A percentile compares a stretch with the other conserved stretches of the same genome.
These are phyloP conservation scores for Zangia roseola DNA, from an alignment of 768 basidiomycete species.

Conservation along the genomic window DNA sequence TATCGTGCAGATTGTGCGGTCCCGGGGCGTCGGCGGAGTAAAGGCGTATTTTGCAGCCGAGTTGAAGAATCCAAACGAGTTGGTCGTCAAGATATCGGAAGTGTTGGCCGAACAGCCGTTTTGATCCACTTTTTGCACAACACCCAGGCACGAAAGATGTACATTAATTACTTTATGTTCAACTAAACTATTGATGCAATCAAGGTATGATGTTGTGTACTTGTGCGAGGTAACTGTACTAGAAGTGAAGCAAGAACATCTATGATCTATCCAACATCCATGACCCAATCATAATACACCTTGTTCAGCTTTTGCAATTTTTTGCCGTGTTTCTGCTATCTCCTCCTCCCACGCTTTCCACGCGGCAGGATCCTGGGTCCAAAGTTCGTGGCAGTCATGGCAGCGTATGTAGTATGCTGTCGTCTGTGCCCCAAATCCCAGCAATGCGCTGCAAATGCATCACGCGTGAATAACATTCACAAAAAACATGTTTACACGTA, in stretches of 20 bases:
- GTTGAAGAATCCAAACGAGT: constrained; percentile 43
- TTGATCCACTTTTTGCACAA: constrained; percentile 16
- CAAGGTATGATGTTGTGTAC: background rate
- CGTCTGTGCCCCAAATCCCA: constrained; percentile 37
- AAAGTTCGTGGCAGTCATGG: constrained; percentile 44
- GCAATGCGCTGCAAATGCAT: constrained; percentile 33
- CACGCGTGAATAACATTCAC: constrained; percentile 11
- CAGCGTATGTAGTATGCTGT: constrained; percentile 51
- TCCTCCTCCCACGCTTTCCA: constrained; percentile 47
- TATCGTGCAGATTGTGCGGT: constrained; percentile 38
- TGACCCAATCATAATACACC: background rate
- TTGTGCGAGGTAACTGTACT: background rate
- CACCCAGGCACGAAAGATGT: background rate
- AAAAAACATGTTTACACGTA: constrained; percentile 28
- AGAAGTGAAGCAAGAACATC: background rate
- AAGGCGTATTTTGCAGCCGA: constrained; percentile 60
- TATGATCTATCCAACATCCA: background rate
- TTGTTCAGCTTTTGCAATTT: constrained; percentile 19
- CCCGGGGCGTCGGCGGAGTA: constrained; percentile 39
- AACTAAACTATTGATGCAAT: background rate
- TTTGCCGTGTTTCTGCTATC: constrained; percentile 36
- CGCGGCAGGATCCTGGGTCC: constrained; percentile 32
- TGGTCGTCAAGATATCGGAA: constrained; percentile 52
- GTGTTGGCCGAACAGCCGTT: constrained; percentile 58
- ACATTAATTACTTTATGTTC: background rate